These are phyloP conservation scores for Fagopyrum homotropicum DNA, from an alignment of 148 eudicot genomes.

Conservation along the genomic window DNA sequence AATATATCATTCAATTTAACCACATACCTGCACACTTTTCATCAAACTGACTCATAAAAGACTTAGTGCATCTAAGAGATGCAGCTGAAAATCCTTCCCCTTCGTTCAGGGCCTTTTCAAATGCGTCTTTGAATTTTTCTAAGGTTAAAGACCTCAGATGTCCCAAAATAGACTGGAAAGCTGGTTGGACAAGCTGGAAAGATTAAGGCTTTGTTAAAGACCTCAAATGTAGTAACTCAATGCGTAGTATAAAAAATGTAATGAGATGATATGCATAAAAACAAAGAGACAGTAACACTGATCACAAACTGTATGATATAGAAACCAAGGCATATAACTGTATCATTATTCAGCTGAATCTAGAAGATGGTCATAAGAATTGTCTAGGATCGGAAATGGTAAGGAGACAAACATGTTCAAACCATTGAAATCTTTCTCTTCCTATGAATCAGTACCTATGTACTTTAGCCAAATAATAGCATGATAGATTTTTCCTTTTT, in stretches of 20 bases:
- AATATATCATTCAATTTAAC: neutral
- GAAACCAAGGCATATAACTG: neutral
- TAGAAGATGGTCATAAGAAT: neutral
- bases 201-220: neutral
- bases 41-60: conserved; percentile 49
- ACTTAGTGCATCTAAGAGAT: conserved; percentile 44
- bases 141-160: conserved; percentile 66
- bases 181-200: conserved; percentile 74
- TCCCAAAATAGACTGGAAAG: conserved; percentile 76
- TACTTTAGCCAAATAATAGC: neutral
- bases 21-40: conserved; percentile 65
- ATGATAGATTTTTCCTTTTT: neutral
- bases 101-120: conserved; percentile 60
- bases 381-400: neutral
- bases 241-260: neutral
- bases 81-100: conserved; percentile 74
- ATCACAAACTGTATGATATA: neutral
- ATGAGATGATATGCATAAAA: conserved; percentile 1
- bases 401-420: neutral
- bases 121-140: conserved; percentile 64
- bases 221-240: neutral
- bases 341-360: neutral
- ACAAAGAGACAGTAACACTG: neutral
- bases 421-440: neutral
- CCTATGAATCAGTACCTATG: neutral